These are phyloP conservation scores for Brettanomyces naardenensis DNA, from an alignment of 805 yeast genomes.

Conservation along the genomic window DNA sequence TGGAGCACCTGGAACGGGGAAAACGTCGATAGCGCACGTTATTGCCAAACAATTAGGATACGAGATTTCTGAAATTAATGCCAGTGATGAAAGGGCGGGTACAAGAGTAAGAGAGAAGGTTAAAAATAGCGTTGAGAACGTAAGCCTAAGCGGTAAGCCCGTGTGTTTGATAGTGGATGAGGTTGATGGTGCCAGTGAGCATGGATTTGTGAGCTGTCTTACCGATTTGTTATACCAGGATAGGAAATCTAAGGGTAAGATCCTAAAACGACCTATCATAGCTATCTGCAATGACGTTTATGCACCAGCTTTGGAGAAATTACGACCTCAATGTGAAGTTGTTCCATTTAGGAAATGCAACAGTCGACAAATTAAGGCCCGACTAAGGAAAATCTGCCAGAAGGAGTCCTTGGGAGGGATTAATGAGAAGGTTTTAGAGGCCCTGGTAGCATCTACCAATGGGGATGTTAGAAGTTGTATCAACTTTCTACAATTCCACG, in stretches of 20 bases:
- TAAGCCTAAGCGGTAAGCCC: slow-evolving; percentile 64
- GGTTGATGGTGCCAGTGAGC: slow-evolving; percentile 72
- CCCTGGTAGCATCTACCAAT: slow-evolving; percentile 61
- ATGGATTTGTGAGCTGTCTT: slow-evolving; percentile 50
- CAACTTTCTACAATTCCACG: slow-evolving; percentile 69
- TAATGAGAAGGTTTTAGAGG: slow-evolving; percentile 46
- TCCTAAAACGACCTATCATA: slow-evolving; percentile 73
- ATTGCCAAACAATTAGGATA: slow-evolving; percentile 79
- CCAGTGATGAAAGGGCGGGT: slow-evolving; percentile 71
- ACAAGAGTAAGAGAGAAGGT: slow-evolving; percentile 43
- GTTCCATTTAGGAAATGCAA: slow-evolving; percentile 57
- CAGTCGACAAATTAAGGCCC: slow-evolving; percentile 35
- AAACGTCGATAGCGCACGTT: slow-evolving; percentile 81
- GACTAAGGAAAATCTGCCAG: slow-evolving; percentile 43
- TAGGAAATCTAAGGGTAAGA: slow-evolving; percentile 36
- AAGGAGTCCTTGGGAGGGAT: slow-evolving; percentile 42
- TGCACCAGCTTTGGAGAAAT: slow-evolving; percentile 62
- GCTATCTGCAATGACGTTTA: slow-evolving; percentile 88
- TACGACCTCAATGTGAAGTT: slow-evolving; percentile 68
- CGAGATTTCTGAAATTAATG: slow-evolving; percentile 76
- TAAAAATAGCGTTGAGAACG: slow-evolving; percentile 54
- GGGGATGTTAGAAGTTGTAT: slow-evolving; percentile 84
- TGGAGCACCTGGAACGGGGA: slow-evolving; percentile 94
- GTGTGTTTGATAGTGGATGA: slow-evolving; percentile 84
- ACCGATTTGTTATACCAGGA: slow-evolving; percentile 57